Evolutionary conservation across 805 yeast species (phyloP).

Genomic region (Candida insectorum): DNA sequence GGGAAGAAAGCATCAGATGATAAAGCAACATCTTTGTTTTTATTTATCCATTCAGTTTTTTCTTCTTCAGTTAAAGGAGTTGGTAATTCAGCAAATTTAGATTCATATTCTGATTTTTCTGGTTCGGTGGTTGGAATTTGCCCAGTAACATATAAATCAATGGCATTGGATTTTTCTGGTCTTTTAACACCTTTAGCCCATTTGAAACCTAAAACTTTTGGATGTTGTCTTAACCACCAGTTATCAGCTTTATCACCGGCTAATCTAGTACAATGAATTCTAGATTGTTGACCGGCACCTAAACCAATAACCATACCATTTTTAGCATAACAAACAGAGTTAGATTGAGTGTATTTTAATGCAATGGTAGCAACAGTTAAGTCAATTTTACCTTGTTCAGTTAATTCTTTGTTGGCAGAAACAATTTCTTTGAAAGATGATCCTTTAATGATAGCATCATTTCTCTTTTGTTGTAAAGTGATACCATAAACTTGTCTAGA

Average conservation of each 20-base stretch:
- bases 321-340: conserved; percentile 97
- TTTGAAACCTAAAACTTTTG: conserved; percentile 84
- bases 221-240: conserved; percentile 99
- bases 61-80: conserved; percentile 77
- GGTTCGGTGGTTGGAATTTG: conserved; percentile 92
- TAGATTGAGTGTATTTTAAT: conserved; percentile 95
- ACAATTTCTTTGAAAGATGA: conserved; percentile 90
- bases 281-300: conserved; percentile 99
- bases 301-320: conserved; percentile 99
- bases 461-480: conserved; percentile 93
- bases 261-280: conserved; percentile 98
- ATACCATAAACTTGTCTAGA: conserved; percentile 96
- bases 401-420: conserved; percentile 77
- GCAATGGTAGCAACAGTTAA: conserved; percentile 97
- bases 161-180: conserved; percentile 97
- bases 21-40: conserved; percentile 82
- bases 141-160: conserved; percentile 86
- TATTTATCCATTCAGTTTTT: conserved; percentile 80
- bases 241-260: conserved; percentile 99
- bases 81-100: conserved; percentile 84
- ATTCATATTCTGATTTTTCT: conserved; percentile 87
- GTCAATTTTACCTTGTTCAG: conserved; percentile 91
- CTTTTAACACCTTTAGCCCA: conserved; percentile 99
- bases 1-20: conserved; percentile 99
- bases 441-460: conserved; percentile 92